These are phyloP conservation scores for Biscogniauxia mediterranea DNA, from an alignment of 2,329 filamentous ascomycete genomes.

Conservation along the genomic window DNA sequence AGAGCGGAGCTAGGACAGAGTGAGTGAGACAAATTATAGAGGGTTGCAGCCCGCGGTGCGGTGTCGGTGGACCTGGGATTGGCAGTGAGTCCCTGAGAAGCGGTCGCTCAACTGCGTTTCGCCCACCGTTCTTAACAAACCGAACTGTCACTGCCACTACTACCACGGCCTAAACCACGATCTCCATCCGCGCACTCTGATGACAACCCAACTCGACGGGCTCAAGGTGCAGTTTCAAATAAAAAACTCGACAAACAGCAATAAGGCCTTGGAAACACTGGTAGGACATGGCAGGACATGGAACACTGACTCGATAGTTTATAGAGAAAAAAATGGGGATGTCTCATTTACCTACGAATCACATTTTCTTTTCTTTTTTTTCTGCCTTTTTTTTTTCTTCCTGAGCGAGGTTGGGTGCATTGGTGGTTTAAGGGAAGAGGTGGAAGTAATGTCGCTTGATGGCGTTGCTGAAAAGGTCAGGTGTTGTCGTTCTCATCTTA, in stretches of 20 bases:
- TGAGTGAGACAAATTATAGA: conserved; percentile 13
- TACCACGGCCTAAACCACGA: conserved; percentile 11
- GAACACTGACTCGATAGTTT: neutral
- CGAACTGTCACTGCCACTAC: conserved; percentile 12
- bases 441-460: neutral
- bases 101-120: conserved; percentile 23
- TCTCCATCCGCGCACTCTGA: conserved; percentile 13
- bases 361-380: neutral
- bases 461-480: conserved; percentile 4
- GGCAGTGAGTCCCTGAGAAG: conserved; percentile 11
- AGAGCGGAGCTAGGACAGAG: neutral
- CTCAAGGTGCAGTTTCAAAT: neutral
- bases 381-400: too few species aligned
- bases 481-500: conserved; percentile 3
- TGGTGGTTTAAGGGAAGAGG: neutral
- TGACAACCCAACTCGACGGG: conserved; percentile 6
- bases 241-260: neutral
- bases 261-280: neutral
- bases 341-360: neutral
- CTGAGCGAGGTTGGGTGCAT: neutral
- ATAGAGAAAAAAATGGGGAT: neutral
- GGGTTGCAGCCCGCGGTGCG: conserved; percentile 10
- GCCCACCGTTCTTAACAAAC: conserved; percentile 16
- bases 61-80: conserved; percentile 15
- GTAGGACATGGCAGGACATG: neutral